Percentiles rank a stretch among this genome's conserved stretches.
phyloP scores from a whole-genome alignment of 192 early-diverging fungal species.

The Coemansia sp. region DNA sequence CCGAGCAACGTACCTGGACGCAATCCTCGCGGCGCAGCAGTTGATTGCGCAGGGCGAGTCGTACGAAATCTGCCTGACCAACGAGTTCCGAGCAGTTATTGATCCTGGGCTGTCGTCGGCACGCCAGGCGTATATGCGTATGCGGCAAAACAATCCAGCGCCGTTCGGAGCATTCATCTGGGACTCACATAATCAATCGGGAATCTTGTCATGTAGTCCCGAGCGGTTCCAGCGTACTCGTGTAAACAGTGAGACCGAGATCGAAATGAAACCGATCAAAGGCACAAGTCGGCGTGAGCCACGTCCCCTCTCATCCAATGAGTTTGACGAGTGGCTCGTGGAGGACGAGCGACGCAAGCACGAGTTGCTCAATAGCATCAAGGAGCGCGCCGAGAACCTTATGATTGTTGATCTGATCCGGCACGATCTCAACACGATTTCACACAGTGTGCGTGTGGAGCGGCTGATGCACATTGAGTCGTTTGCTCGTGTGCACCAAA shows the following conservation, averaged over 20 bases:
- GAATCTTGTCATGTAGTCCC: constrained; percentile 66
- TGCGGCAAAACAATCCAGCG: constrained; percentile 79
- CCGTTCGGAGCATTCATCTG: constrained; percentile 80
- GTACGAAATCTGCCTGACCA: constrained; percentile 95
- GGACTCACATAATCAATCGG: constrained; percentile 42
- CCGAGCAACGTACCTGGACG: constrained; percentile 53
- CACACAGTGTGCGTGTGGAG: constrained; percentile 67
- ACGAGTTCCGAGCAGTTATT: constrained; percentile 58
- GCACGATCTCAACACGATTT: constrained; percentile 82
- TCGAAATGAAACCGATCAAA: constrained; percentile 97
- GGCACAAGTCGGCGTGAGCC: constrained; percentile 61
- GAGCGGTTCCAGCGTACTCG: constrained; percentile 75
- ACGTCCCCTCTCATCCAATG: not conserved
- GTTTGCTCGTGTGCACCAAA: constrained; percentile 88
- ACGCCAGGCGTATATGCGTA: constrained; percentile 21
- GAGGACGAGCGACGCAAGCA: constrained; percentile 22
- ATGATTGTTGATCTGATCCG: constrained; percentile 98
- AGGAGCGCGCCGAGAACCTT: constrained; percentile 94
- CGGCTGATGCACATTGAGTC: constrained; percentile 85
- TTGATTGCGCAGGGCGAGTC: constrained; percentile 83
- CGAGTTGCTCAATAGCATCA: constrained; percentile 66
- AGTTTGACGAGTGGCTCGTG: constrained; percentile 12
- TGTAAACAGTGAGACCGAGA: not conserved
- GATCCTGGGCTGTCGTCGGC: not conserved
- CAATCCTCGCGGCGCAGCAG: constrained; percentile 54